Evolutionary conservation across 495 filamentous ascomycete species (phyloP), one percentile per base, ranked within the genome.

Genomic region (Hypoxylon rickii): DNA sequence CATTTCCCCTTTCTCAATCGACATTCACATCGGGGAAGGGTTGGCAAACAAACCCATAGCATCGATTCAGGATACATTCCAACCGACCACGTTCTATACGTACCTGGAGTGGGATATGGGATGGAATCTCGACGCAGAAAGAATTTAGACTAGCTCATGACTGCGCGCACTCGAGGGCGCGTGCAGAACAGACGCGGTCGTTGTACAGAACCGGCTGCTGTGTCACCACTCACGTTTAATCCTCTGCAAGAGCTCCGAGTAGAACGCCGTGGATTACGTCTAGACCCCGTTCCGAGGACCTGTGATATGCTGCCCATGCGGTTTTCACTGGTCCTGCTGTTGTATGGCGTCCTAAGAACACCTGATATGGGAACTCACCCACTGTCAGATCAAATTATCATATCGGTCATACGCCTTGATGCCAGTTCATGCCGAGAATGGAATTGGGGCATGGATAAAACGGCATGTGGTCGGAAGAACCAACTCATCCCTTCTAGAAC

Each of bases 231-330:
- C 48, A 18, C 12, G 32, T n/a, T 11, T 5, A 12, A 17, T 19
- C 24, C 32, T 38, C 44, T 61, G 40, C 42, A 62, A 32, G 58
- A 51, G 37, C 51, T 42, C 36, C 51, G 7, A 22, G 22, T 31
- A 3, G 16, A 44, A 1, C 31, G 15, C 7, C 8, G 16, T 47
- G 16, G 8, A 5, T 40, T 24, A 20, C 29, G 34, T 21, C 58
- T 53, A 42, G 38, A 18, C n/a, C 40, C 37, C n/a, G n/a, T n/a
- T n/a, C 19, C 34, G n/a, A 44, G 39, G 39, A 44, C 48, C 17
- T 49, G 52, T 57, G 58, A 57, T 57, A 22, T 42, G 32, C 41
- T 36, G 44, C 32, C 19, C 40, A 52, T 52, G 43, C 47, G 58
- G 52, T 26, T 39, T 55, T 47, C 32, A 51, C 34, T 44, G 34